phyloP scores from a whole-genome alignment of 345 rosid species.

The Punica granatum region DNA sequence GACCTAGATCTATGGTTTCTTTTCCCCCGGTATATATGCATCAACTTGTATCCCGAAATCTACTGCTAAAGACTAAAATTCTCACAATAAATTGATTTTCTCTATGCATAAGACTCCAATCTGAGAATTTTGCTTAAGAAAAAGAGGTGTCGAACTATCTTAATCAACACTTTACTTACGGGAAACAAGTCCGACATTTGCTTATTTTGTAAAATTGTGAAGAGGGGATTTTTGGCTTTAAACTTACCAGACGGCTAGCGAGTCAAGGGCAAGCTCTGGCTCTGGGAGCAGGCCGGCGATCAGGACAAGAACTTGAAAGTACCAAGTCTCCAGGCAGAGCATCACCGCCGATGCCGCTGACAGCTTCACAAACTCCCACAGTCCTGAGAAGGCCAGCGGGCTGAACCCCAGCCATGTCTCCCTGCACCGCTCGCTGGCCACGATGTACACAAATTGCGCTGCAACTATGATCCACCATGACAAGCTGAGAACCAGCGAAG shows the following conservation, averaged over 20 bases:
- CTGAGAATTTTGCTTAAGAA: too few relatives aligned
- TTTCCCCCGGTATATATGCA: too few relatives aligned
- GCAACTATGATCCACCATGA: conserved; percentile 84
- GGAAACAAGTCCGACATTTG: too few relatives aligned
- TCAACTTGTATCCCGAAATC: too few relatives aligned
- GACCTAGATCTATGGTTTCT: too few relatives aligned
- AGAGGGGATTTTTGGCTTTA: not conserved
- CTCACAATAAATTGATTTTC: too few relatives aligned
- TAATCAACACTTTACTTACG: too few relatives aligned
- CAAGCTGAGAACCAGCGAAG: conserved; percentile 55
- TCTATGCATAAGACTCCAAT: too few relatives aligned
- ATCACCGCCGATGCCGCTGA: conserved; percentile 80
- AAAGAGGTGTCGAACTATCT: too few relatives aligned
- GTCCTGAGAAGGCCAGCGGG: conserved; percentile 51
- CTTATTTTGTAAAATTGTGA: not conserved
- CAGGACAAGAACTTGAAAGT: conserved; percentile 60
- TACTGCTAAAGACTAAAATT: too few relatives aligned
- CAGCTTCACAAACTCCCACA: conserved; percentile 60
- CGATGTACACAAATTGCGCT: conserved; percentile 48
- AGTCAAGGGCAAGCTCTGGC: conserved; percentile 59
- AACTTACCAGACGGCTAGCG: conserved; percentile 70
- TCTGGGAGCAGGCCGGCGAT: conserved; percentile 68
- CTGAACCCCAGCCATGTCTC: conserved; percentile 64
- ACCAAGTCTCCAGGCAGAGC: conserved; percentile 93
- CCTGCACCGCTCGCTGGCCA: conserved; percentile 35